Base-by-base conservation (phyloP, 805 yeast genomes). In the Lipomyces kockii region DNA sequence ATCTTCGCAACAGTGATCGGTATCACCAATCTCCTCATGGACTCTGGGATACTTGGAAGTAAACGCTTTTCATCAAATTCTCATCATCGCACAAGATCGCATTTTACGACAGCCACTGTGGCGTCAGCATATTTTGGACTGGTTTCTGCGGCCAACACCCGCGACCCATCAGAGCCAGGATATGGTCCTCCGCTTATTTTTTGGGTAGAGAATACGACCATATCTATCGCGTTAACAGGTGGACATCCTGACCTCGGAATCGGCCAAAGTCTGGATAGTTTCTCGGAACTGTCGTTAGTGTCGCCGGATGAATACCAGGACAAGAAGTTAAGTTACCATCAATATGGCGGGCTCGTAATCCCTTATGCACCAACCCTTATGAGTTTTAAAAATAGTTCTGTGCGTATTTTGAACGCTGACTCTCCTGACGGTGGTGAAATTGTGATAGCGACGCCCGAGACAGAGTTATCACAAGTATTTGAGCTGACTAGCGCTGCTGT, bases 401-500 rank as follows among this genome's bases (percentile, higher is more conserved):
- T 65, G 25, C 58, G 27, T 60, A 20, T 62, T 25, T 29, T 55
- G n/a, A 65, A 65, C 49, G 29, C 65, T 14, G 60, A 46, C 39
- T 17, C 20, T 20, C 34, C 11, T 61, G 29, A n/a, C 12, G 34
- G 25, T 37, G 29, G 20, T 25, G 57, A 39, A n/a, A 29, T 27
- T 39, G 20, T 57, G 32, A 54, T 43, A 11, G 64, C 65, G 11
- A 8, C 8, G 22, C 66, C 66, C 14, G 17, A 27, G n/a, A 46
- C 68, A 17, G 68, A 65, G 56, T 60, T 65, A 14, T 34, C 68
- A 5, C 25, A 25, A 17, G 20, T 59, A 9, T 62, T 65, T 25
- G 68, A 65, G 46, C 57, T 55, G n/a, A 65, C 67, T 6, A 60
- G 65, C 54, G 34, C 39, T 1, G 66, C 62, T 7, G 20, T 57